Evolutionary conservation across 495 filamentous ascomycete genomes (phyloP), one percentile per base, ranked within the genome.

Genomic region (Cercophora scortea): DNA sequence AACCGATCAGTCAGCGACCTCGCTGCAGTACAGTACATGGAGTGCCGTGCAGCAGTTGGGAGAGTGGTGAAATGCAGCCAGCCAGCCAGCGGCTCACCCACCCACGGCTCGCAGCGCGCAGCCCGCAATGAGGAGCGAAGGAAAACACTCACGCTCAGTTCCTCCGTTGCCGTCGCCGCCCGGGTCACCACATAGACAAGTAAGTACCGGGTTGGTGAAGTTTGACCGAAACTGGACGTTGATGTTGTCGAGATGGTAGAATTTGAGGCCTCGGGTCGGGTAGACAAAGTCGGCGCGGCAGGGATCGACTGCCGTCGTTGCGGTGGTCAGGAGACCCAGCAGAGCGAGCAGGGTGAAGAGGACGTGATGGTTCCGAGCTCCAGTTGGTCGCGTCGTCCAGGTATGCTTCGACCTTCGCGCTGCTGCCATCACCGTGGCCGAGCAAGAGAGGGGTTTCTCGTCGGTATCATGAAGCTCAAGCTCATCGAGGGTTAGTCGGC

Each of bases 361-460:
- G 33, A 50, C 5, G 48, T 25, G 25, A 25, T 2, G 25, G 25
- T 25, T 25, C 25, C 25, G 25, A 25, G 25, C 25, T 25, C 25
- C 25, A 25, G 25, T 25, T 25, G 25, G 25, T 25, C 25, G 25
- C 25, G 25, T 25, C 25, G 25, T 25, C 25, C 25, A 25, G 5
- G 25, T 25, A 5, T 25, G 25, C 25, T 2, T 25, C 25, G 25
- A 25, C 45, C 42, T 47, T 45, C 40, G 54, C 57, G 47, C 62
- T 53, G 56, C 61, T 51, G 60, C 60, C 62, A 65, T 65, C 58
- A 49, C 57, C 51, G 47, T 59, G 51, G 57, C 49, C 41, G 44
- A 61, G 52, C 52, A 47, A 54, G 39, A 49, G 50, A 45, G 49
- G 55, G 50, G 54, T 33, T 44, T 9, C 15, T 12, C 17, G 13